Conservation (phyloP, 306 rosid genomes). For the Echinosophora koreensis region DNA sequence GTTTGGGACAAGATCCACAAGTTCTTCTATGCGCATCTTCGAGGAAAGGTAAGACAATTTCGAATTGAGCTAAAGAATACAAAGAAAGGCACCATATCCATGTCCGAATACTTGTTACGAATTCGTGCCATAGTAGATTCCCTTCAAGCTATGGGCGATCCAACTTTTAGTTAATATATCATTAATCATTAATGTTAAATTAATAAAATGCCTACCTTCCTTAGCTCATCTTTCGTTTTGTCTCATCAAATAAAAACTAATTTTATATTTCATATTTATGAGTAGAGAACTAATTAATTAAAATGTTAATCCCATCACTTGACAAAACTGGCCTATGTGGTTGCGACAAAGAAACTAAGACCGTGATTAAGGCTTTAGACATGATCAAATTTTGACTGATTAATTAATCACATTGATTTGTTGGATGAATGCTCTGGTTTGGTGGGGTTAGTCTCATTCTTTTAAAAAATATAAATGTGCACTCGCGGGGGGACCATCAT, state of each 20-base stretch:
- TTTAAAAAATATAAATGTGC: constrained; percentile 28
- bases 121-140: too few relatives aligned
- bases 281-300: neutral
- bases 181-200: neutral
- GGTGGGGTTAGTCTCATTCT: constrained; percentile 47
- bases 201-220: neutral
- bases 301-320: neutral
- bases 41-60: too few relatives aligned
- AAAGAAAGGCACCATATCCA: too few relatives aligned
- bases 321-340: neutral
- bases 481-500: constrained; percentile 40
- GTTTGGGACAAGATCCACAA: too few relatives aligned
- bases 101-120: too few relatives aligned
- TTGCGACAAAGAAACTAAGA: constrained; percentile 40
- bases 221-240: neutral
- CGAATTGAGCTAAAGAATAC: too few relatives aligned
- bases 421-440: constrained; percentile 42
- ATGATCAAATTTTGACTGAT: constrained; percentile 47
- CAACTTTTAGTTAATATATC: neutral
- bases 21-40: too few relatives aligned
- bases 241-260: neutral
- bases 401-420: constrained; percentile 37
- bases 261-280: neutral
- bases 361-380: constrained; percentile 36
- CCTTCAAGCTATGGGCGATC: too few relatives aligned